Conservation (phyloP, 257 asterid genomes). For the Solanum habrochaites region DNA sequence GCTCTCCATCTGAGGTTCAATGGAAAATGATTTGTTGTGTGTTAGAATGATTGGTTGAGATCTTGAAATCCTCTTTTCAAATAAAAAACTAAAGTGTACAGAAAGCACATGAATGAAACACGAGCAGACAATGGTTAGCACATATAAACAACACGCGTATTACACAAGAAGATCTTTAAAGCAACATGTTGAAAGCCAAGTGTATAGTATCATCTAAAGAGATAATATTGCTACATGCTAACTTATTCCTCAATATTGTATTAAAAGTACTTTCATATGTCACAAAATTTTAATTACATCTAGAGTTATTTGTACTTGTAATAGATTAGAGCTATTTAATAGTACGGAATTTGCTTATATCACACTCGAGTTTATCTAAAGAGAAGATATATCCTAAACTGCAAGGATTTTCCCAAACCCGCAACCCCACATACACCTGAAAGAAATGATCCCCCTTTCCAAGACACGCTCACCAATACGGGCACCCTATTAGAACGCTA, state of each 20-base stretch:
- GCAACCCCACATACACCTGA: neutral
- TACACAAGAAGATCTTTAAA: too few species aligned
- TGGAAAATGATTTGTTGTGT: neutral
- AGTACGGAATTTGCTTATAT: neutral
- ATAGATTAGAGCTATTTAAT: neutral
- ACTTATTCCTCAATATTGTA: too few species aligned
- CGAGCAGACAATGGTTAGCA: too few species aligned
- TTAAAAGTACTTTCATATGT: neutral
- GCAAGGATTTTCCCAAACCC: neutral
- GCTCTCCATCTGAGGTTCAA: neutral
- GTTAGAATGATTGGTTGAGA: neutral
- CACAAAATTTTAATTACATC: neutral
- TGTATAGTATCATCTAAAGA: too few species aligned
- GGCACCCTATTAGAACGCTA: too few species aligned
- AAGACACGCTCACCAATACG: too few species aligned
- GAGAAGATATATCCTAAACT: neutral
- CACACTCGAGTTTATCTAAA: neutral
- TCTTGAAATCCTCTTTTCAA: neutral
- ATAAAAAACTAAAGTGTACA: neutral
- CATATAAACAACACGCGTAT: too few species aligned
- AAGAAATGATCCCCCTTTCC: neutral
- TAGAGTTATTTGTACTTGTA: neutral
- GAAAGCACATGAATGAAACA: too few species aligned
- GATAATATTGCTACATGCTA: too few species aligned
- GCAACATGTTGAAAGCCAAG: too few species aligned